Conservation (phyloP, 805 yeast species). For the Pichia sporocuriosa region DNA sequence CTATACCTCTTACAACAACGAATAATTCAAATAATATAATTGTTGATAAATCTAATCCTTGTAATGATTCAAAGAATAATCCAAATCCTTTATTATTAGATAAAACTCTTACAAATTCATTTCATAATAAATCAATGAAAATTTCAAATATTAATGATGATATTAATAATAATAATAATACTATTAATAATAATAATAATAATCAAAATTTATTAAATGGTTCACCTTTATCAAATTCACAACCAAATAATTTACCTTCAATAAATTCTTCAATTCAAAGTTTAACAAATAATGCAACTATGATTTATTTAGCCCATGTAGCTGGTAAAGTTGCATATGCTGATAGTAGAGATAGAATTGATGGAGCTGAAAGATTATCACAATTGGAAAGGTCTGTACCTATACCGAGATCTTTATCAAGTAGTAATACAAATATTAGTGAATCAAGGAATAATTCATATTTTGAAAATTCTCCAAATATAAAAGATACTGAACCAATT, state of each 20-base stretch:
- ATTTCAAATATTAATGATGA: neutral
- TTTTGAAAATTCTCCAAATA: neutral
- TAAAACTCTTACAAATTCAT: neutral
- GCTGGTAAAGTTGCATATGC: constrained; percentile 72
- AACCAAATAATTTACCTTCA: constrained; percentile 1
- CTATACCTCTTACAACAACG: neutral
- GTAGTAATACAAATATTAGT: neutral
- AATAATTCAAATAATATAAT: neutral
- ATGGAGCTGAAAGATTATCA: constrained; percentile 43
- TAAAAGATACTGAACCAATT: constrained; percentile 14
- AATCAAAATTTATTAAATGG: too few species aligned
- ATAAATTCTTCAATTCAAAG: constrained; percentile 10
- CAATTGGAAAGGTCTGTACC: constrained; percentile 33
- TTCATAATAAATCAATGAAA: neutral
- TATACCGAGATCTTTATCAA: constrained; percentile 5
- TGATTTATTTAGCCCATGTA: constrained; percentile 68
- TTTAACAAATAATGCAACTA: constrained; percentile 37
- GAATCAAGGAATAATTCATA: neutral
- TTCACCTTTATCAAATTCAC: too few species aligned
- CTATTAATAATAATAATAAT: neutral
- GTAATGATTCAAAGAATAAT: neutral
- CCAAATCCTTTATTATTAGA: neutral
- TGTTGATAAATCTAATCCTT: neutral
- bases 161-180: neutral
- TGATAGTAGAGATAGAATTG: constrained; percentile 55